Conservation (phyloP, 768 basidiomycete genomes). For the Neoboletus brunneissimus region DNA sequence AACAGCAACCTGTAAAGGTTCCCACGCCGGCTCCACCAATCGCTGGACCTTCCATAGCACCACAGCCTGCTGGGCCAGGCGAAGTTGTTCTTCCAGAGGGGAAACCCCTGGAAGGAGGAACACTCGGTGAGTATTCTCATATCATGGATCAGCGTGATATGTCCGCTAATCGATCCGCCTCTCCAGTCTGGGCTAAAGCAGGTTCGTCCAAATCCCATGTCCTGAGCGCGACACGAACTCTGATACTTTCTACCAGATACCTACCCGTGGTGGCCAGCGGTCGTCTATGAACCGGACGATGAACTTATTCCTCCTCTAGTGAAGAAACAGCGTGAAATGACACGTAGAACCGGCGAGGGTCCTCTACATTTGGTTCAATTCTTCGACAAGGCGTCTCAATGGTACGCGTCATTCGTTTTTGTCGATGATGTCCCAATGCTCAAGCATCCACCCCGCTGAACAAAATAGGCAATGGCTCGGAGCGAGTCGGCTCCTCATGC, state of each 20-base stretch:
- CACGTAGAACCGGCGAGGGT: conserved; percentile 38
- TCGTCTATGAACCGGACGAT: conserved; percentile 65
- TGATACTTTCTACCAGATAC: conserved; percentile 45
- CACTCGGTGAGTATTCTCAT: conserved; percentile 50
- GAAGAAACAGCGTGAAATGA: conserved; percentile 28
- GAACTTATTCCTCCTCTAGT: conserved; percentile 47
- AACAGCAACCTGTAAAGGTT: not conserved
- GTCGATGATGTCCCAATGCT: not conserved
- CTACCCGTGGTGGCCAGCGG: conserved; percentile 88
- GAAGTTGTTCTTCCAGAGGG: conserved; percentile 35
- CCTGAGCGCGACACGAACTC: not conserved
- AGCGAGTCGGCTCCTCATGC: conserved; percentile 51
- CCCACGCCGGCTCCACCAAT: conserved; percentile 2
- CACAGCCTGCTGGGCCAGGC: conserved; percentile 28
- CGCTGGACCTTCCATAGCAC: conserved; percentile 6
- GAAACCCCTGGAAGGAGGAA: conserved; percentile 49
- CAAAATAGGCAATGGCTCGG: conserved; percentile 56
- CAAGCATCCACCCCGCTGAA: not conserved
- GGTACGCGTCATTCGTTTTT: conserved; percentile 40
- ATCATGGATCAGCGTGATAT: not conserved
- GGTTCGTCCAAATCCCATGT: conserved; percentile 38
- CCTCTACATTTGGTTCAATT: conserved; percentile 71
- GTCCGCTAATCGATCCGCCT: not conserved
- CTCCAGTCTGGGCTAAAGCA: conserved; percentile 80
- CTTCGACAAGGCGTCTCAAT: conserved; percentile 65